phyloP scores from a whole-genome alignment of 169 alveolate genomes.

The Plasmodium sp. region DNA sequence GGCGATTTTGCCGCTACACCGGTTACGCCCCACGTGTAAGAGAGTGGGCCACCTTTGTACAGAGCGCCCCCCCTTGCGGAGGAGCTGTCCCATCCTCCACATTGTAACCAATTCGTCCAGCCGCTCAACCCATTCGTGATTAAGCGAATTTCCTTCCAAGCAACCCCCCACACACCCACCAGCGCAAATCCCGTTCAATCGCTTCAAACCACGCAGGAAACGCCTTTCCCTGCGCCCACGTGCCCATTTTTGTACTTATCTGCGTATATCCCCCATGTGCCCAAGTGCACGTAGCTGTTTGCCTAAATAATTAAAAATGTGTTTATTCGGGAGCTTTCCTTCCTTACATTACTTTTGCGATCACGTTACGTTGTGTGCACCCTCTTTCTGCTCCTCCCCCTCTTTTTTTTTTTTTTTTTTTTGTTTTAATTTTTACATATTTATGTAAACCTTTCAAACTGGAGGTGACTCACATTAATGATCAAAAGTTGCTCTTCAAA shows the following conservation, averaged over 20 bases:
- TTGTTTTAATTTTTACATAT: not conserved
- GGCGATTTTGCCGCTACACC: not conserved
- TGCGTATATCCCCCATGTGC: not conserved
- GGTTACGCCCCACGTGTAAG: not conserved
- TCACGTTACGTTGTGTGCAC: not conserved
- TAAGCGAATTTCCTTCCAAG: not conserved
- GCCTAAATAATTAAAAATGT: not conserved
- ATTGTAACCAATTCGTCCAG: not conserved
- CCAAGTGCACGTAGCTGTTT: not conserved
- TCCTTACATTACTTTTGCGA: not conserved
- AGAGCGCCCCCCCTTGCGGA: not conserved
- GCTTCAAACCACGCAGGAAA: not conserved
- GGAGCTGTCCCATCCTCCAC: not conserved
- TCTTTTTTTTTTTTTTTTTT: not conserved
- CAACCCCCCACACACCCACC: not conserved
- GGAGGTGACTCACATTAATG: not conserved
- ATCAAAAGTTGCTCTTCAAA: not conserved
- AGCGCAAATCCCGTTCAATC: not conserved
- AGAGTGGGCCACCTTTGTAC: not conserved
- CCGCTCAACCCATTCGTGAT: not conserved
- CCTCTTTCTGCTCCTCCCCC: not conserved
- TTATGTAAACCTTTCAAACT: not conserved
- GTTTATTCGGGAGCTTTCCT: not conserved
- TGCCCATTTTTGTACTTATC: not conserved
- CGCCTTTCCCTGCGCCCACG: not conserved